A percentile compares a stretch with the other conserved stretches of the same genome.
Conservation (phyloP, 495 filamentous ascomycete genomes). For the Talaromyces nanjingensis region DNA sequence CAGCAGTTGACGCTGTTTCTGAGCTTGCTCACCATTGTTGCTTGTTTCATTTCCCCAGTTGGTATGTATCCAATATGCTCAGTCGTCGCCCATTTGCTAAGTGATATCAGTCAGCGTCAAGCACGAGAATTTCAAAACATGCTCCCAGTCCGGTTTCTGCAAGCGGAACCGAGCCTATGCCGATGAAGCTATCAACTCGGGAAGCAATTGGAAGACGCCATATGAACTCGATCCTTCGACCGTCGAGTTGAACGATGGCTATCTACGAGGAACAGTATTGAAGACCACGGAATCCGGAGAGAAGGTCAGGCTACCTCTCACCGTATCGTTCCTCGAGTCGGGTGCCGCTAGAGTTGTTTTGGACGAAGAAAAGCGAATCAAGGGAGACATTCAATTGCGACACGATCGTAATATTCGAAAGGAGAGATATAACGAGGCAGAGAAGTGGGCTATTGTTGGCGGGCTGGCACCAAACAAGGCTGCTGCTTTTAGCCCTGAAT, state of each 20-base stretch:
- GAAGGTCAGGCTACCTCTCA: constrained; percentile 71
- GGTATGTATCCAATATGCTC: constrained; percentile 28
- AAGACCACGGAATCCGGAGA: constrained; percentile 63
- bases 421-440: constrained; percentile 87
- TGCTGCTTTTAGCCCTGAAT: constrained; percentile 51
- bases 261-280: constrained; percentile 68
- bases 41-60: constrained; percentile 38
- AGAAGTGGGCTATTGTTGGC: constrained; percentile 80
- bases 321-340: constrained; percentile 79
- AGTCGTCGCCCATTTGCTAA: neutral
- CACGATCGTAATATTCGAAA: constrained; percentile 80
- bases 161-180: constrained; percentile 87
- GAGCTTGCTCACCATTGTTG: constrained; percentile 34
- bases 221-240: constrained; percentile 69
- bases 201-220: constrained; percentile 67
- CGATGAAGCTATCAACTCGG: constrained; percentile 58
- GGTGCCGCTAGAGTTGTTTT: constrained; percentile 79
- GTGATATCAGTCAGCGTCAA: constrained; percentile 65
- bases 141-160: constrained; percentile 91
- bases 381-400: constrained; percentile 80
- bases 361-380: constrained; percentile 84
- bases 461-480: constrained; percentile 62
- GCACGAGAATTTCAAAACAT: constrained; percentile 94
- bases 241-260: constrained; percentile 69
- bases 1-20: constrained; percentile 50